phyloP scores from a whole-genome alignment of 441 rosid genomes.

The Pelargonium myrrhifolium region DNA sequence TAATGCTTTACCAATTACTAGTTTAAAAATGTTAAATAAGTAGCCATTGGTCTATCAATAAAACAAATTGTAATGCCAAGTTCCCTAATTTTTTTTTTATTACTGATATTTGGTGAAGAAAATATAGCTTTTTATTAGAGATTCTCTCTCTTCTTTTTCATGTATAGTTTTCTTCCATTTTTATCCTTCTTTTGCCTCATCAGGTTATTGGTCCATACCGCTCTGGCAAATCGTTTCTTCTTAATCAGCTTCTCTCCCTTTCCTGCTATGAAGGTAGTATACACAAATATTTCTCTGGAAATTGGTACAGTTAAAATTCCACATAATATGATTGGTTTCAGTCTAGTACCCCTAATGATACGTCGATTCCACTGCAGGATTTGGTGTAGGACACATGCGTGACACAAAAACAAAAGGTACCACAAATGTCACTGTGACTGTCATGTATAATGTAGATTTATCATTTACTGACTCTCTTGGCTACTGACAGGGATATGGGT shows the following conservation, averaged over 20 bases:
- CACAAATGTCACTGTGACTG: slow-evolving; percentile 3
- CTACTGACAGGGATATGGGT: slow-evolving; percentile 80
- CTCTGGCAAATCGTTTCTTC: slow-evolving; percentile 94
- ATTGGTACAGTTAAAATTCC: slow-evolving; percentile 5
- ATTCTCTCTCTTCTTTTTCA: neutral
- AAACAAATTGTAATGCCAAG: no score
- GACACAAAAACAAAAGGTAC: slow-evolving; percentile 97
- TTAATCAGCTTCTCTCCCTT: slow-evolving; percentile 96
- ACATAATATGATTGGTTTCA: slow-evolving; percentile 12
- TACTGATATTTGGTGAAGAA: slow-evolving; percentile 6
- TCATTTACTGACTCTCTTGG: slow-evolving; percentile 13
- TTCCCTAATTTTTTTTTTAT: no score
- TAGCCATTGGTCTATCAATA: no score
- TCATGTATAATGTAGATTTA: slow-evolving; percentile 10
- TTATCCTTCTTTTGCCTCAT: slow-evolving; percentile 23
- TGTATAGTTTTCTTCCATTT: slow-evolving; percentile 3
- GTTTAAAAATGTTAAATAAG: no score
- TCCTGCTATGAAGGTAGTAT: slow-evolving; percentile 85
- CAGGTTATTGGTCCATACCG: slow-evolving; percentile 99
- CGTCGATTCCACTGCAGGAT: slow-evolving; percentile 46
- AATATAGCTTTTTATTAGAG: neutral
- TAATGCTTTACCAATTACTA: no score
- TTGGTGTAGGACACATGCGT: slow-evolving; percentile 99
- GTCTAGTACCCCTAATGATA: slow-evolving; percentile 5
- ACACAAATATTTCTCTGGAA: slow-evolving; percentile 13